Evolutionary conservation across 2,329 filamentous ascomycete species (phyloP), one percentile per base, ranked within the genome.

Genomic region (Saccharata proteae): DNA sequence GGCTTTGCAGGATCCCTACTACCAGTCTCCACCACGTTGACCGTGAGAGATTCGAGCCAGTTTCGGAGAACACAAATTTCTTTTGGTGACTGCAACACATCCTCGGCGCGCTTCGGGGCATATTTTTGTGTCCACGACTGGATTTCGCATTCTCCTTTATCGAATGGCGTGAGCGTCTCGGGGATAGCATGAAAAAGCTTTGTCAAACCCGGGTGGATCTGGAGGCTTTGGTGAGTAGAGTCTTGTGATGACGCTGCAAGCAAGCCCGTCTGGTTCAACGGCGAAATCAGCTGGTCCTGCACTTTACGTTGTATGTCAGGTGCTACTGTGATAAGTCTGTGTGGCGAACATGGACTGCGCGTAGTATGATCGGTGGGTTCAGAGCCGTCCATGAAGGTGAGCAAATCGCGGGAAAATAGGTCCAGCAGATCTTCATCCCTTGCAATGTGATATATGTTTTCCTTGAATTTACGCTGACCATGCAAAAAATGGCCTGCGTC

Each of bases 61-160:
- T 88, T 73, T 35, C 75, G 77, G 15, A 98, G 58, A 6, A 88
- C 59, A 2, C 64, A 47, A 1, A 74, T 74, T 51, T 94, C 83
- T 26, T 63, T 69, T 3, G 80, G 78, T 11, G 62, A 52, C 46
- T 94, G 86, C 8, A 98, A 62, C 1, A 96, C 76, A 36, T 88
- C 74, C 4, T 62, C 61, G 3, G 83, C 75, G 20, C 58, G 62
- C 16, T 54, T 57, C 0, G 90, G 90, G 0, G 80, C 73, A 55
- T 96, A 93, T 47, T 96, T 94, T 23, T 88, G 77, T 2, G 66
- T 54, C 90, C 90, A 98, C 6, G 73, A 57, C 16, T 68, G 57
- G 2, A 62, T 64, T 47, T 96, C 88, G 43, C 80, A 93, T 29
- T 67, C 69, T 6, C 77, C 80, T 39, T 61, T 69, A 50, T 98